Conservation (phyloP, 148 eudicot genomes). For the Nepenthes gracilis region DNA sequence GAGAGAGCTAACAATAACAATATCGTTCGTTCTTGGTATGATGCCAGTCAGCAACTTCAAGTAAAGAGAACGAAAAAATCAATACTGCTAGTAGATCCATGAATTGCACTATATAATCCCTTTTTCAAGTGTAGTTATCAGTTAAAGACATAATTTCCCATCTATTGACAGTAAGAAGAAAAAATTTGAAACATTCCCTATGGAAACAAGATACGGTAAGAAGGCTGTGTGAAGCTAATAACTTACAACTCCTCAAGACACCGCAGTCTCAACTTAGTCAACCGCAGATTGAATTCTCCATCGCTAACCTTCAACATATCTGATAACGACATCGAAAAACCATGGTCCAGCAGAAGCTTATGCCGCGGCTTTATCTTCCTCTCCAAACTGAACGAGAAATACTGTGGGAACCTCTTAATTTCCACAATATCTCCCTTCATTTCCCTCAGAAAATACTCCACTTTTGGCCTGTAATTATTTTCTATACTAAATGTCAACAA, state of each 20-base stretch:
- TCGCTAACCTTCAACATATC: conserved; percentile 76
- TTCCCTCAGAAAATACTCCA: conserved; percentile 59
- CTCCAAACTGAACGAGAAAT: conserved; percentile 85
- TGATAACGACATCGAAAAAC: conserved; percentile 46
- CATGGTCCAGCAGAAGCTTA: conserved; percentile 37
- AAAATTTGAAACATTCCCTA: no score
- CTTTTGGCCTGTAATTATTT: conserved; percentile 58
- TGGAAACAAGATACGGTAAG: no score
- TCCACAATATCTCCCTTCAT: conserved; percentile 75
- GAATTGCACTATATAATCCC: no score
- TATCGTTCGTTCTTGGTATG: no score
- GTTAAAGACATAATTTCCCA: no score
- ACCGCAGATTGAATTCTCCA: conserved; percentile 52
- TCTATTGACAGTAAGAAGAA: no score
- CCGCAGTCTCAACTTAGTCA: conserved; percentile 41
- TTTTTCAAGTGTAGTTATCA: no score
- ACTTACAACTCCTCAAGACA: conserved; percentile 10
- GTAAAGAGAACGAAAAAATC: no score
- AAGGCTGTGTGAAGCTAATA: background rate
- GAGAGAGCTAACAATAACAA: no score
- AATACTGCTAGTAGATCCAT: no score
- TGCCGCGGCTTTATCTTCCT: conserved; percentile 69
- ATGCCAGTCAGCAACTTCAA: no score
- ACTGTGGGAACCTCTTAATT: conserved; percentile 80
- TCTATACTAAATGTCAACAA: conserved; percentile 64